Evolutionary conservation across 805 yeast genomes (phyloP), one percentile per base, ranked within the genome.

Genomic region (Kregervanrija fluxuum): DNA sequence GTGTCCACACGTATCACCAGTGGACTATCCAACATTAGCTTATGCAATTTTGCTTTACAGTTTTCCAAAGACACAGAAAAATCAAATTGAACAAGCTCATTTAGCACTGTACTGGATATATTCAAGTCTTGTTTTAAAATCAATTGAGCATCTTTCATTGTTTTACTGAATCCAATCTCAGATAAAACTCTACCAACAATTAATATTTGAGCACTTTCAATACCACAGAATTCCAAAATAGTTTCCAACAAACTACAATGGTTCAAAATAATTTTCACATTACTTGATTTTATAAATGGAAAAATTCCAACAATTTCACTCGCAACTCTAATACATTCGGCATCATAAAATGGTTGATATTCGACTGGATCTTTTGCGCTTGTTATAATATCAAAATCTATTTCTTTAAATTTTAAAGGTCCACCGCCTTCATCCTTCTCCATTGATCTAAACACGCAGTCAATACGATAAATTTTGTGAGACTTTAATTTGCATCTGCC

Each of bases 261-360:
- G 56, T 87, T 90, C 33, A 91, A 60, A 4, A 83, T 71, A 44
- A 91, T 73, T 13, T 72, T 62, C 0, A 83, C 73, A 30, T 77
- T 77, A 1, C 77, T 67, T 30, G 67, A 66, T 37, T 74, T 74
- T 54, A 85, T 80, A 37, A 85, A 82, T 1, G 93, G 95, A 50
- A 86, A 78, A 2, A 73, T 60, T 0, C 70, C 60, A 2, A 86
- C 61, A 4, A 89, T 70, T 53, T 90, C 96, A 56, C 84, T 90
- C 33, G 87, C 71, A 1, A 88, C 85, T 51, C 85, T 85, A 39
- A 93, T 68, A 47, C 91, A 78, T 57, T 93, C 99, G 0, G 97
- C 96, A 59, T 93, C 98, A 51, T 83, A 74, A 38, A 75, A 73
- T 2, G 79, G 67, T 9, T 74, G 60, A 42, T 51, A 52, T 14